Evolutionary conservation across 305 asterid genomes (phyloP), one percentile per base, ranked within the genome.

Genomic region (Fraxinus nigra): DNA sequence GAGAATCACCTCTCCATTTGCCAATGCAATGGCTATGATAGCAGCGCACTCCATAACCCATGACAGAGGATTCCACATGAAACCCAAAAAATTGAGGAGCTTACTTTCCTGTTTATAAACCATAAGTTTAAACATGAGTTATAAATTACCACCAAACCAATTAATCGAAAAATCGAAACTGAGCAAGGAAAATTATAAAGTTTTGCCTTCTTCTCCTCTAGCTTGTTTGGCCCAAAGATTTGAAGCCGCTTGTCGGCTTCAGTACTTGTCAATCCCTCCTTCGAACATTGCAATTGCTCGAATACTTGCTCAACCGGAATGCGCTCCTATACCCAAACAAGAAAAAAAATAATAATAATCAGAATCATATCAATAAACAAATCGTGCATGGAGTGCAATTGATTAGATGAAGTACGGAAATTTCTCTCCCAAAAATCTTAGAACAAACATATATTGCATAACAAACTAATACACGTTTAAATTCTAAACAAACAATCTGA

Each of bases 31-130:
- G 65, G 97, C 96, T 24, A 92, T 89, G 80, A 92, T 72, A 13
- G 97, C 97, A 28, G 97, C 97, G 30, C 87, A 86, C 67, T 92
- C 97, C 97, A 92, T 91, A 37, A 92, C 97, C 97, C 97, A 92
- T 32, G 94, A 92, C 48, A 92, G 80, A 16, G 97, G 97, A 30
- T 92, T 92, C 97, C 97, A 92, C 95, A 92, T 92, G 63, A 92
- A 92, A 1, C 97, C 95, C 20, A 92, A 85, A 86, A 92, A 92
- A 77, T 89, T 92, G 26, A 92, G 87, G 51, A 91, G 1, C 85
- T 92, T 92, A 30, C 82, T 91, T 85, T 87, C 90, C 90, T 87
- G 75, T 70, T 70, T 43, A 37, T 40, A 30, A 72, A 80, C 40
- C 54, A 24, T 59, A 38, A 43, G 70, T 69, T 69, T 20, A 22